Evolutionary conservation across 73 alveolate genomes (phyloP), one percentile per base, ranked within the genome.

Genomic region (Paramecium bursaria): DNA sequence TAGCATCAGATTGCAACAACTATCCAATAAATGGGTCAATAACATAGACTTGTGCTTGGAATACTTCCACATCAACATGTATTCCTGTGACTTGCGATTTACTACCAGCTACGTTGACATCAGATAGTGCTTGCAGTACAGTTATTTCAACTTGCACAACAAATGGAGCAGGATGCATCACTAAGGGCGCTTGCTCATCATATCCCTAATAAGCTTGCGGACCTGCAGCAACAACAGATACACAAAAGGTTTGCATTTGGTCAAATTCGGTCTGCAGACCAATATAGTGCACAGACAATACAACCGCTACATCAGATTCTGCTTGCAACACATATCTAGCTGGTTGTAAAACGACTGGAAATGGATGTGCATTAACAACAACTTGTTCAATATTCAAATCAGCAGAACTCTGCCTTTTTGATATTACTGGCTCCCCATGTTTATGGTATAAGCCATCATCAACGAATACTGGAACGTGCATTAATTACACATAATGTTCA

Each of bases 321-420:
- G 55, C 33, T n/a, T 67, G 82, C 44, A 23, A 67, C 17, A 25
- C 82, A 67, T 67, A 39, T 57, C 33, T 67, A 35, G 17, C 82
- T 31, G 82, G 82, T 15, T 67, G 82, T 67, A 47, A 25, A 0
- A 67, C 57, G 33, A 67, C 22, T 39, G 82, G 82, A 10, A 47
- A 42, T 11, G 82, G 82, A 35, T 67, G 82, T 42, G 27, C 44
- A 25, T 21, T 15, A 35, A 35, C 11, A 35, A 31, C 53, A 35
- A 21, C 0, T 39, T 67, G 82, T 39, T 29, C 22, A 2, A 35
- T 19, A 17, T 10, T 67, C 2, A 9, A 39, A 14, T 39, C 50
- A 9, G 9, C 33, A 67, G 82, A 67, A 0, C 33, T 21, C 22
- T 27, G 26, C 6, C 27, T 55, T 49, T 0, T 27, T 27, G 35